Evolutionary conservation across 306 rosid genomes (phyloP), one percentile per base, ranked within the genome.

Genomic region (Castanea mollissima): DNA sequence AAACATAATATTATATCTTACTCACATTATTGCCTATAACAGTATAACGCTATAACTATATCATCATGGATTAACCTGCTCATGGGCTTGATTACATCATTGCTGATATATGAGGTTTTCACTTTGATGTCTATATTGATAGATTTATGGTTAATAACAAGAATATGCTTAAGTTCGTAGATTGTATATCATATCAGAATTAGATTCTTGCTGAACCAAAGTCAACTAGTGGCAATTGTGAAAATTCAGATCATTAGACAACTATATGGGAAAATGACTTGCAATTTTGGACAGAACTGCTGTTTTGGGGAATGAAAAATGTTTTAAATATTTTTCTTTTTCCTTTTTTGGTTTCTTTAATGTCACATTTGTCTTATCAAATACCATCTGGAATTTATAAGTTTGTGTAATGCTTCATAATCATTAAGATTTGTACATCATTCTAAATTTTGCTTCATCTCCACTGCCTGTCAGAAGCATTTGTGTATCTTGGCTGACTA

Each of bases 401-500:
- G 58, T 64, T 62, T 54, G 54, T 76, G 55, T 27, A 38, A 23
- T 58, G 57, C 27, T 71, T 21, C 25, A 38, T 32, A 65, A 65
- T 71, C 5, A 35, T 81, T 71, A 46, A 46, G 79, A 57, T 19
- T 27, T 75, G 74, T 32, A 60, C 54, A 57, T 78, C 20, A 35
- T 31, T 2, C 18, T 52, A 54, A 46, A 1, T 67, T 77, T 13
- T 20, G 35, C 18, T 67, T 55, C 31, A 9, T 14, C 58, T 71
- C 72, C 70, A 23, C 78, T 69, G 55, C 71, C 69, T 46, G 58
- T 71, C 46, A 58, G 73, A 84, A 76, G 81, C 57, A 49, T 18
- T 23, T 46, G 71, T 31, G 58, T 49, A 32, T 76, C 78, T 82
- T 63, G 64, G 78, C 74, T 86, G 75, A 83, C 83, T 71, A 46